Evolutionary conservation across 1,284 basidiomycete species (phyloP).

Genomic region (Coniophora puteana): DNA sequence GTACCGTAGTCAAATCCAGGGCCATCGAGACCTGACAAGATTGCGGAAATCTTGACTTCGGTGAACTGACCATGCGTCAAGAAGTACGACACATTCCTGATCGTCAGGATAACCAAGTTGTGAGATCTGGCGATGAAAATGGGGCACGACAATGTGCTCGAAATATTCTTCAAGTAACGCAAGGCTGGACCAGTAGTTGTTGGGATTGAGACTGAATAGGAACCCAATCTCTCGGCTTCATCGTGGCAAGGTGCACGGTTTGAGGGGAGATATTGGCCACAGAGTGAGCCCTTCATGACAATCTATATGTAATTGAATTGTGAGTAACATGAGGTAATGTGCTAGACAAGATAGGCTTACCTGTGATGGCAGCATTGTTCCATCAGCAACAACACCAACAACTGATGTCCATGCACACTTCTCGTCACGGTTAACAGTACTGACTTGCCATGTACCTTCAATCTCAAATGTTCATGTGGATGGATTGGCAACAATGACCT

Average conservation of each 20-base stretch:
- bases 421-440: conserved; percentile 28
- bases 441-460: conserved; percentile 29
- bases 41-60: conserved; percentile 26
- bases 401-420: conserved; percentile 34
- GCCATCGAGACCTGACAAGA: too few species aligned
- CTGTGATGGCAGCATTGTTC: conserved; percentile 28
- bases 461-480: conserved; percentile 25
- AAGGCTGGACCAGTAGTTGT: conserved; percentile 37
- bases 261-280: conserved; percentile 22
- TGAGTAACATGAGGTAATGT: too few species aligned
- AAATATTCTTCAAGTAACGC: conserved; percentile 31
- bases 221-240: conserved; percentile 21
- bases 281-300: too few species aligned
- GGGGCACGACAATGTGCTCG: conserved; percentile 29
- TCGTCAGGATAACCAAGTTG: conserved; percentile 15
- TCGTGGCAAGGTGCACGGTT: too few species aligned
- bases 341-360: conserved; percentile 25
- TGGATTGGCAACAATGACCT: conserved; percentile 24
- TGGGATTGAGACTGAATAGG: conserved; percentile 21
- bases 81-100: conserved; percentile 28
- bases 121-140: conserved; percentile 21
- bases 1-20: conserved; percentile 17
- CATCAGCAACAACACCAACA: conserved; percentile 23
- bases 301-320: too few species aligned
- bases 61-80: conserved; percentile 39